Percentiles rank a stretch among this genome's conserved stretches.
phyloP scores from a whole-genome alignment of 352 stramenopile genomes.

The Halophytophthora polymorphica region DNA sequence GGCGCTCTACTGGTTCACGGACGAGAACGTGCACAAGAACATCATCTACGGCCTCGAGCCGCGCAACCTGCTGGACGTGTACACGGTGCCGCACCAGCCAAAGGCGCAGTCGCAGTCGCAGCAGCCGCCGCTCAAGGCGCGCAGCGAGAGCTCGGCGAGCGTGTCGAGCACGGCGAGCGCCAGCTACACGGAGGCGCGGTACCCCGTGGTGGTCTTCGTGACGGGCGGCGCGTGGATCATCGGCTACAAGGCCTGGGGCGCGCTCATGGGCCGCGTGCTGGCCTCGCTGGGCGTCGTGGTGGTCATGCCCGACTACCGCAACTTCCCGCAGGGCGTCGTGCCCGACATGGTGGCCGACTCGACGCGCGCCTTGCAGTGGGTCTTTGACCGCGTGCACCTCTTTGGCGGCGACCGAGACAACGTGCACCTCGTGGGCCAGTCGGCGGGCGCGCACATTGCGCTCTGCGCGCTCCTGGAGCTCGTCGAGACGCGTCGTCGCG shows the following conservation, averaged over 20 bases:
- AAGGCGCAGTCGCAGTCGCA: slow-evolving; percentile 9
- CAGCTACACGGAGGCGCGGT: slow-evolving; percentile 22
- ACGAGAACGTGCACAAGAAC: slow-evolving; percentile 71
- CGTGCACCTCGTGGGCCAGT: slow-evolving; percentile 88
- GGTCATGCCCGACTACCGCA: slow-evolving; percentile 90
- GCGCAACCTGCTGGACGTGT: slow-evolving; percentile 86
- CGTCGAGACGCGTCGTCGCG: slow-evolving; percentile 46
- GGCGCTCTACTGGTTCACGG: slow-evolving; percentile 52
- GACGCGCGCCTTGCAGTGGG: slow-evolving; percentile 82
- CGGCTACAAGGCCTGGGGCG: slow-evolving; percentile 91
- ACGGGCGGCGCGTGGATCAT: slow-evolving; percentile 92
- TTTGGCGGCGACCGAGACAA: slow-evolving; percentile 86
- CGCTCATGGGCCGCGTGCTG: slow-evolving; percentile 79
- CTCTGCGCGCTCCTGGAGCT: slow-evolving; percentile 74
- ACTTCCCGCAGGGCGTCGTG: slow-evolving; percentile 88
- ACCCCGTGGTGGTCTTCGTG: slow-evolving; percentile 89
- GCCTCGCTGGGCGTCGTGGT: slow-evolving; percentile 77
- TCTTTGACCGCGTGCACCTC: slow-evolving; percentile 75
- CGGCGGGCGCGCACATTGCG: slow-evolving; percentile 86
- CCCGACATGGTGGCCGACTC: slow-evolving; percentile 90
- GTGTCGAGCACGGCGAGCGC: slow-evolving; percentile 13
- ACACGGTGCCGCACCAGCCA: slow-evolving; percentile 41
- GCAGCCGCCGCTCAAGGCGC: background rate
- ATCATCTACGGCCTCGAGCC: slow-evolving; percentile 72
- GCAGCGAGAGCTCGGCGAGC: slow-evolving; percentile 14